Evolutionary conservation across 176 grass and related monocot genomes (phyloP).

Genomic region (Bonia amplexicaulis): DNA sequence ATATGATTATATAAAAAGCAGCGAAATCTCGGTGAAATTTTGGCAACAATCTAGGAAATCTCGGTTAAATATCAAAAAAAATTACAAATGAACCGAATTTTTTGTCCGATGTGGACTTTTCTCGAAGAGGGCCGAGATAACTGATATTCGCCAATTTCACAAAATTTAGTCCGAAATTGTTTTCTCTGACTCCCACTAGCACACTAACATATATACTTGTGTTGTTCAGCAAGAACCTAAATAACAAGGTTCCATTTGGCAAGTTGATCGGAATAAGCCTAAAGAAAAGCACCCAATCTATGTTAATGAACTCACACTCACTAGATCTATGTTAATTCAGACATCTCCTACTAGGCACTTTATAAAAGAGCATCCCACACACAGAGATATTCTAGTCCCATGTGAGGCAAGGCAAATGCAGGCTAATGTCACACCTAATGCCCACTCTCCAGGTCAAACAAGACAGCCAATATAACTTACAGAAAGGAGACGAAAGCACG

Average conservation of each 20-base stretch:
- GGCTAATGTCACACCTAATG: conserved; percentile 3
- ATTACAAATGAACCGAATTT: too few relatives aligned
- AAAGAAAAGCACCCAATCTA: conserved; percentile 14
- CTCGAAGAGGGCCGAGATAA: too few relatives aligned
- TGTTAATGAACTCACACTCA: background rate
- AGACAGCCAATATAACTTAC: background rate
- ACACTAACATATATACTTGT: background rate
- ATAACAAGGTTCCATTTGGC: conserved; percentile 11
- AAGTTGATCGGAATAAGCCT: conserved; percentile 26
- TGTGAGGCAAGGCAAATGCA: conserved; percentile 21
- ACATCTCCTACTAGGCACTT: conserved; percentile 28
- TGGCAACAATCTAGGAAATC: too few relatives aligned
- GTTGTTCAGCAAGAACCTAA: background rate
- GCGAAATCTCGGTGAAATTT: too few relatives aligned
- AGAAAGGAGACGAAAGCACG: background rate
- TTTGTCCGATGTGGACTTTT: too few relatives aligned
- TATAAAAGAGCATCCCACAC: background rate
- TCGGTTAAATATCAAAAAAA: too few relatives aligned
- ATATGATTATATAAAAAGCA: too few relatives aligned
- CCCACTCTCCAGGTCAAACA: conserved; percentile 30
- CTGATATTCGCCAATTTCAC: too few relatives aligned
- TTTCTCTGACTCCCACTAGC: background rate
- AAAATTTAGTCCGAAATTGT: too few relatives aligned
- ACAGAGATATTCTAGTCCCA: conserved; percentile 28
- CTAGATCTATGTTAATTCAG: conserved; percentile 28